Base-by-base conservation (phyloP, 1,284 basidiomycete species). In the Trichosporon inkin region DNA sequence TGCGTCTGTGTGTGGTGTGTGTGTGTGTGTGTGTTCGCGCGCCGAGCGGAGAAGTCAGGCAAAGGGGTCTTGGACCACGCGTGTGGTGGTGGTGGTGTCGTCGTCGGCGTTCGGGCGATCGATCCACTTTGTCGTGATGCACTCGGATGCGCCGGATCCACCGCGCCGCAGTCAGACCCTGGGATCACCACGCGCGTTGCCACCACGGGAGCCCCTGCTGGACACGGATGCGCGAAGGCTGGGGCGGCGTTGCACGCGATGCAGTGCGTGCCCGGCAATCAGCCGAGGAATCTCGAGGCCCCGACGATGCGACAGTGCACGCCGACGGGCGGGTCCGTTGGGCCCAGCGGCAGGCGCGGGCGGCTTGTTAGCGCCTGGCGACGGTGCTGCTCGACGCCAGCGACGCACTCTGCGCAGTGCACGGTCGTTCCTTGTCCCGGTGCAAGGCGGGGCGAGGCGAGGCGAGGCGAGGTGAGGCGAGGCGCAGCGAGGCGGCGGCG, bases 81-180 rank as follows among this genome's bases (percentile, higher is more conserved):
- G 44, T 49, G 44, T 49, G 44, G 5, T 32, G 28, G 4, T 49
- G 44, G 22, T 28, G 36, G 4, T 28, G 44, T 49, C 44, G 44
- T 49, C 24, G 44, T 14, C 44, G 44, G 44, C 44, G 44, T 49
- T 49, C 44, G 44, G 44, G 44, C 44, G 44, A 49, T 47, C 41
- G 20, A 47, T 16, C 19, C 24, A 32, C 44, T 49, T 49, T 32
- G 44, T 24, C 44, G 28, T 24, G 28, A 24, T 49, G 22, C 44
- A 49, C 44, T 49, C 44, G 44, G 44, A 49, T 49, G 22, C 41
- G 14, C 41, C 24, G 20, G 41, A 47, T 47, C 24, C 44, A 49
- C 44, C 28, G 22, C 20, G 41, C 41, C 41, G 7, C 13, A 7
- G 22, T 49, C 22, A 49, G 24, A 22, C 44, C 16, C 44, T 49